Evolutionary conservation across 768 basidiomycete species (phyloP).

Genomic region (Boletus patriciae): DNA sequence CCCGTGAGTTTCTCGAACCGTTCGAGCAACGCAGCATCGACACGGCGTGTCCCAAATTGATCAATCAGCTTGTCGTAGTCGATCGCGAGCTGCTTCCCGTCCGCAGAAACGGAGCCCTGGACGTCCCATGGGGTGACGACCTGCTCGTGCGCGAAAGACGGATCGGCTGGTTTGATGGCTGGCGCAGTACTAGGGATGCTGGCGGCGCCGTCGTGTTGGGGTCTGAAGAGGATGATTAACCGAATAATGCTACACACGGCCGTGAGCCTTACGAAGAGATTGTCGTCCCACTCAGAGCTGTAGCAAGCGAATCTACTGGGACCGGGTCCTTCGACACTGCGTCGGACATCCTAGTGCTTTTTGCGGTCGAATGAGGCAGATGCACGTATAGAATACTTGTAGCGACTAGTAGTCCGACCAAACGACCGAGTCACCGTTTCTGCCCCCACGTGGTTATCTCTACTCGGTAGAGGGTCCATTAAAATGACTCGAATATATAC

Average conservation of each 20-base stretch:
- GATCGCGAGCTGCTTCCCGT: conserved; percentile 90
- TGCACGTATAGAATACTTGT: not conserved
- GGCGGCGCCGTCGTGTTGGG: conserved; percentile 11
- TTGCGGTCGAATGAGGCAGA: not conserved
- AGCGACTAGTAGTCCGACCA: not conserved
- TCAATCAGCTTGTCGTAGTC: conserved; percentile 95
- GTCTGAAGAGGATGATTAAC: conserved; percentile 9
- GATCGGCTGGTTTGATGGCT: conserved; percentile 33
- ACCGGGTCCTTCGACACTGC: conserved; percentile 26
- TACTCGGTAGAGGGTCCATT: not conserved
- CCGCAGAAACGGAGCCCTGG: conserved; percentile 81
- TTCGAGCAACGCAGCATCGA: conserved; percentile 74
- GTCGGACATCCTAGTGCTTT: conserved; percentile 18
- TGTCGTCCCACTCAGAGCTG: conserved; percentile 24
- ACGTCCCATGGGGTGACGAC: conserved; percentile 98
- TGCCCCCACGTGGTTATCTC: no score
- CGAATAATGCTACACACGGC: not conserved
- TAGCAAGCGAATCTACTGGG: conserved; percentile 29
- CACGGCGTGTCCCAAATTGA: conserved; percentile 88
- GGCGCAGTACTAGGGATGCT: conserved; percentile 22
- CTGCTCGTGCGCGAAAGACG: conserved; percentile 51
- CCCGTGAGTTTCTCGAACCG: conserved; percentile 93
- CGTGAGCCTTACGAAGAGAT: conserved; percentile 33
- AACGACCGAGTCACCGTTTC: conserved; percentile 1
- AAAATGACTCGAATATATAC: not conserved